A percentile compares a stretch with the other conserved stretches of the same genome.
Evolutionary conservation across 2,329 filamentous ascomycete species (phyloP).

Genomic region (Cladophialophora chaetospira): DNA sequence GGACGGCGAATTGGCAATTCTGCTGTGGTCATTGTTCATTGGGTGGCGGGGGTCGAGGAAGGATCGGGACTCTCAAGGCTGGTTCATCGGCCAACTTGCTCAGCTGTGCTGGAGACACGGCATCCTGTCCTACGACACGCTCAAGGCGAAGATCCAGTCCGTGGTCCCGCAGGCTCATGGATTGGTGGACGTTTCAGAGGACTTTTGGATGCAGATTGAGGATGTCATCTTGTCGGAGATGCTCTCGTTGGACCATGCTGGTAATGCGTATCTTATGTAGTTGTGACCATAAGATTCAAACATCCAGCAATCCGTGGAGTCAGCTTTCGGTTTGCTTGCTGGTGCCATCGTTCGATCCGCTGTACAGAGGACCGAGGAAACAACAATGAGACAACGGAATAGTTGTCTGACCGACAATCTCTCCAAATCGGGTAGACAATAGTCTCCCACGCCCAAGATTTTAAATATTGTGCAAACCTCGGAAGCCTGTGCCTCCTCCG

Average conservation of each 20-base stretch:
- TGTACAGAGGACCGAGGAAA: too few relatives aligned
- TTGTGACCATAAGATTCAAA: neutral
- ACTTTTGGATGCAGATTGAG: conserved; percentile 10
- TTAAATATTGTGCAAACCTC: too few relatives aligned
- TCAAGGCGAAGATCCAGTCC: conserved; percentile 10
- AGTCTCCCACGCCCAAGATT: too few relatives aligned
- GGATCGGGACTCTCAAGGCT: neutral
- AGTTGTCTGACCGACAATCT: too few relatives aligned
- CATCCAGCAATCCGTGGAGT: neutral
- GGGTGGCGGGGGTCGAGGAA: conserved; percentile 15
- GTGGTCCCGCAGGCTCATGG: conserved; percentile 18
- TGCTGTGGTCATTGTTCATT: conserved; percentile 23
- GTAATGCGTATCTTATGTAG: too few relatives aligned
- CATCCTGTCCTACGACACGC: conserved; percentile 3
- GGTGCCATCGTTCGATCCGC: too few relatives aligned
- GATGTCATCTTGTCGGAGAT: conserved; percentile 14
- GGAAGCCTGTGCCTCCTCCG: too few relatives aligned
- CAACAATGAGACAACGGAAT: too few relatives aligned
- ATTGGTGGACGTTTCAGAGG: conserved; percentile 2
- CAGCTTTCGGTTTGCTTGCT: too few relatives aligned
- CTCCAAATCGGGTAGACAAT: too few relatives aligned
- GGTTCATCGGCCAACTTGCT: conserved; percentile 13
- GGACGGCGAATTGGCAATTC: conserved; percentile 2
- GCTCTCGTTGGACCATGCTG: conserved; percentile 1
- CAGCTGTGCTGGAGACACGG: conserved; percentile 21